Evolutionary conservation across 495 filamentous ascomycete genomes (phyloP).

Genomic region (Pseudevernia furfuracea): DNA sequence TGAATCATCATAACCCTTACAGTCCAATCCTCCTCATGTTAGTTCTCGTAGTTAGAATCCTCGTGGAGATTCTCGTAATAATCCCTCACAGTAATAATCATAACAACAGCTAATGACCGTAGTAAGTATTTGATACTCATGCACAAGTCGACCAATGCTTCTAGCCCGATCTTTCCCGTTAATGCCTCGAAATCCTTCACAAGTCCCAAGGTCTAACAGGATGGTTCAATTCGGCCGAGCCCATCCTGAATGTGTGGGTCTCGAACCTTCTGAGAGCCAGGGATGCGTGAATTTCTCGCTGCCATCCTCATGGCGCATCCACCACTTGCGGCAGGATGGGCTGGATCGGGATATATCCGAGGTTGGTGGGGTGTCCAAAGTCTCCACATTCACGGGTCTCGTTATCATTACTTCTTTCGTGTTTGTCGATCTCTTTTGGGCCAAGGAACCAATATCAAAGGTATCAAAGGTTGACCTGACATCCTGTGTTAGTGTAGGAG

Average conservation of each 20-base stretch:
- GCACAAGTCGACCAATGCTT: neutral
- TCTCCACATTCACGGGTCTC: neutral
- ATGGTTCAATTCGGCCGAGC: neutral
- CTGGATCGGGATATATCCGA: neutral
- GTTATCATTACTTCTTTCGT: neutral
- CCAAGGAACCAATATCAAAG: neutral
- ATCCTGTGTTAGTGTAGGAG: neutral
- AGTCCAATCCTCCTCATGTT: too few species aligned
- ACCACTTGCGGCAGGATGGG: neutral
- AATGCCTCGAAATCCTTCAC: neutral
- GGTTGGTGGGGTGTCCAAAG: neutral
- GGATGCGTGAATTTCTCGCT: neutral
- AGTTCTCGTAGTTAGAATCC: too few species aligned
- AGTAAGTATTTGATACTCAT: too few species aligned
- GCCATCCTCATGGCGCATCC: neutral
- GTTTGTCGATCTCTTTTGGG: neutral
- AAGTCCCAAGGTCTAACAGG: neutral
- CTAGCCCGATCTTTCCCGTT: neutral
- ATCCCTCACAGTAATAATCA: too few species aligned
- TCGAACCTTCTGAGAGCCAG: neutral
- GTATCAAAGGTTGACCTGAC: neutral
- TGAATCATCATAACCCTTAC: too few species aligned
- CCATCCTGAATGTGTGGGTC: too few species aligned
- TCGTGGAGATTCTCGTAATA: too few species aligned
- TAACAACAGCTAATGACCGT: too few species aligned